Percentiles rank a stretch among this genome's conserved stretches.
phyloP scores from a whole-genome alignment of 768 basidiomycete genomes.

The Artomyces pyxidatus region DNA sequence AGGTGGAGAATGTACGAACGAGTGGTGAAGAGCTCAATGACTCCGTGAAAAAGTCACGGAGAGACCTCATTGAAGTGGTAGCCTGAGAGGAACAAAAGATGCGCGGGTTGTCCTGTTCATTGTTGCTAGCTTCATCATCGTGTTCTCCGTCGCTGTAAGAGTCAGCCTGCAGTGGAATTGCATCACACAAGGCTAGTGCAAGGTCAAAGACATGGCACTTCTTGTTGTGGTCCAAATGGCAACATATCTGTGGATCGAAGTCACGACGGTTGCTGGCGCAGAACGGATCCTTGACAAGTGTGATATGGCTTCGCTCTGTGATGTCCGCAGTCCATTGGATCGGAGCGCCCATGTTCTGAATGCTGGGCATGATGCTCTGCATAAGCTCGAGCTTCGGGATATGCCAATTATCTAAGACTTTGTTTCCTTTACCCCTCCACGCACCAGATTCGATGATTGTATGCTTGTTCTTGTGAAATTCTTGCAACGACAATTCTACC shows the following conservation, averaged over 20 bases:
- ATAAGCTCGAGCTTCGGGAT: conserved; percentile 27
- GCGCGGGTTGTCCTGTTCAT: not conserved
- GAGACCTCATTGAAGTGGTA: not conserved
- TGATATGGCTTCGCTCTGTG: not conserved
- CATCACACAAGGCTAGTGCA: not conserved
- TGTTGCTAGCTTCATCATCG: not conserved
- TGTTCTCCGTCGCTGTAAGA: not conserved
- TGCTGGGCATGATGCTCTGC: not conserved
- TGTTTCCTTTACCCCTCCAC: conserved; percentile 20
- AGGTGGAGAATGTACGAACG: not conserved
- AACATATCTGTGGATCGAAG: not conserved
- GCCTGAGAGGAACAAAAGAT: not conserved
- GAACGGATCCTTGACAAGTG: not conserved
- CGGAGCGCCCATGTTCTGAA: not conserved
- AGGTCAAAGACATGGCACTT: not conserved
- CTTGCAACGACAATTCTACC: conserved; percentile 11
- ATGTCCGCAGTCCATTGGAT: not conserved
- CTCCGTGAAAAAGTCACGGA: not conserved
- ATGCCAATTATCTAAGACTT: conserved; percentile 23
- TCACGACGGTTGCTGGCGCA: not conserved
- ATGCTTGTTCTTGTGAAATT: conserved; percentile 31
- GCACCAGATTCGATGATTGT: conserved; percentile 25
- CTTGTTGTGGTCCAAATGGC: not conserved
- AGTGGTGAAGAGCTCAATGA: not conserved
- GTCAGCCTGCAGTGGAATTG: not conserved